Percentiles rank a stretch among this genome's conserved stretches.
phyloP scores from a whole-genome alignment of 2,329 filamentous ascomycete species.

The Bipolaris sorokiniana region DNA sequence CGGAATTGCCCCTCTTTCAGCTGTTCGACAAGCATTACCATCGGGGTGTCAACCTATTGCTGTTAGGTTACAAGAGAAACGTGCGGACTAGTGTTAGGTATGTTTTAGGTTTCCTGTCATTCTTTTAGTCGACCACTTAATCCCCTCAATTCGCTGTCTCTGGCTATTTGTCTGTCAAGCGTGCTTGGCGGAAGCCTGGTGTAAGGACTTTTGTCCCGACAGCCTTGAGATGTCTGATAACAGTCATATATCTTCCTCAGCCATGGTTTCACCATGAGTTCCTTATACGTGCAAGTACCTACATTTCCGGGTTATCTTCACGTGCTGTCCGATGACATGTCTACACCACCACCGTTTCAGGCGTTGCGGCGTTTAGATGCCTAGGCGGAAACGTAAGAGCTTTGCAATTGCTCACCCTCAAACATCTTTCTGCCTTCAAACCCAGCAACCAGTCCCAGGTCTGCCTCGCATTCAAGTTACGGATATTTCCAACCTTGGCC shows the following conservation, averaged over 20 bases:
- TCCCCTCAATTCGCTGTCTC: neutral
- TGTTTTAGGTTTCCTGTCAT: neutral
- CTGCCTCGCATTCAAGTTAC: neutral
- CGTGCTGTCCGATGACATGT: too few relatives aligned
- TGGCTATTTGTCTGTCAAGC: neutral
- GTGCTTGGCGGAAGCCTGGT: neutral
- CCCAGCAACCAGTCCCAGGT: neutral
- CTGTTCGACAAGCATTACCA: neutral
- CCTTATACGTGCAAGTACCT: neutral
- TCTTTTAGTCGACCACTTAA: neutral
- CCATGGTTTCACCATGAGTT: neutral
- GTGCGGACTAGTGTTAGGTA: conserved; percentile 3
- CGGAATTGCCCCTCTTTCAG: conserved; percentile 11
- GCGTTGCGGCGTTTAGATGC: neutral
- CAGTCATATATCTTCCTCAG: neutral
- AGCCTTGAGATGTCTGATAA: too few relatives aligned
- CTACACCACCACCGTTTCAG: neutral
- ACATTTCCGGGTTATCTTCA: neutral
- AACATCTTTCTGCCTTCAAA: conserved; percentile 2
- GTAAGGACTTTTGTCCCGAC: too few relatives aligned
- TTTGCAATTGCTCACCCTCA: conserved; percentile 1
- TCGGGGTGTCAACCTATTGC: neutral
- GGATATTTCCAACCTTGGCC: neutral
- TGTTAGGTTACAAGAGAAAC: neutral
- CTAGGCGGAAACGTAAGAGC: neutral